Conservation (phyloP, 768 basidiomycete genomes). For the Obba rivulosa region DNA sequence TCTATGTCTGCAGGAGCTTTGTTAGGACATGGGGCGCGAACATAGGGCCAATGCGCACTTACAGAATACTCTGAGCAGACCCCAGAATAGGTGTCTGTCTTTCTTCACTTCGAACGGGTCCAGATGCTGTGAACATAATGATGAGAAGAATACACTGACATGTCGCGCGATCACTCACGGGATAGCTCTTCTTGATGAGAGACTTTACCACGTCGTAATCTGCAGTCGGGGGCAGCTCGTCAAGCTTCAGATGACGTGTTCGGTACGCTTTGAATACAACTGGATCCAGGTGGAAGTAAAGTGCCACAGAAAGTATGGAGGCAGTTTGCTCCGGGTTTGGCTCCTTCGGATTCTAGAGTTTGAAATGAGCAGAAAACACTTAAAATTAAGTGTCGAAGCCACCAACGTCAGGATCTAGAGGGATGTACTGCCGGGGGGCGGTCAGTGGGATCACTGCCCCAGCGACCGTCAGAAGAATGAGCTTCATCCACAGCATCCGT, state of each 20-base stretch:
- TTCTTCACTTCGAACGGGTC: conserved; percentile 30
- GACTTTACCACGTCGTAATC: conserved; percentile 25
- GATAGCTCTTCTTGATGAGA: conserved; percentile 20
- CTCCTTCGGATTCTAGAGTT: conserved; percentile 11
- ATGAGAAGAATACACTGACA: background rate
- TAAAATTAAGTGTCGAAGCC: too few relatives aligned
- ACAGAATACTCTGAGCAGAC: conserved; percentile 26
- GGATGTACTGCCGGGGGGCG: too few relatives aligned
- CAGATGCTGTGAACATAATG: conserved; percentile 17
- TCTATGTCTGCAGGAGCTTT: conserved; percentile 4
- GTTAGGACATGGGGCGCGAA: background rate
- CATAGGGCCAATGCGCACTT: too few relatives aligned
- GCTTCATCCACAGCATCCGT: conserved; percentile 31
- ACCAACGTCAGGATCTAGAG: conserved; percentile 34
- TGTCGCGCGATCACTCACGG: conserved; percentile 12
- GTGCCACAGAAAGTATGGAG: conserved; percentile 31
- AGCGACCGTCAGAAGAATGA: conserved; percentile 28
- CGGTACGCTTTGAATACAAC: conserved; percentile 27
- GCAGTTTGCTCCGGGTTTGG: conserved; percentile 42
- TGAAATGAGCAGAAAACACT: background rate
- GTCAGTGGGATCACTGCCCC: conserved; percentile 36
- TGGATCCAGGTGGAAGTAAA: conserved; percentile 36
- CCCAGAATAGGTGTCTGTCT: conserved; percentile 28
- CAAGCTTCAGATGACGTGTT: conserved; percentile 25
- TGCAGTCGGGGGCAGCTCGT: conserved; percentile 29